These are phyloP conservation scores for Monilinia aucupariae DNA, from an alignment of 2,329 filamentous ascomycete species.

Conservation along the genomic window DNA sequence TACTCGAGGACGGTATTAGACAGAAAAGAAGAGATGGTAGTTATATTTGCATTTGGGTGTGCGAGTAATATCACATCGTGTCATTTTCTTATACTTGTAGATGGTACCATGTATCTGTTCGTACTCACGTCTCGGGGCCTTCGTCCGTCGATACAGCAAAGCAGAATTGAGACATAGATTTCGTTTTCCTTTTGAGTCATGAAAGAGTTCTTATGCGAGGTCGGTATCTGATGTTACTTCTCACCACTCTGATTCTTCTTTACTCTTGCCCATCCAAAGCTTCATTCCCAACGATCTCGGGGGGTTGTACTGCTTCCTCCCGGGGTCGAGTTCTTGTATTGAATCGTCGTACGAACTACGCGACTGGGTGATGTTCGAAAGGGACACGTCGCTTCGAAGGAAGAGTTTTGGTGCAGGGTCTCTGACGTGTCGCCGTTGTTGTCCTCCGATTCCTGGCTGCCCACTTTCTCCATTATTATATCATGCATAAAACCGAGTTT, in stretches of 20 bases:
- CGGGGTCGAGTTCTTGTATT: too few relatives aligned
- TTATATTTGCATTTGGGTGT: too few relatives aligned
- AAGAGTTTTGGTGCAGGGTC: background rate
- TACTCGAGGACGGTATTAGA: too few relatives aligned
- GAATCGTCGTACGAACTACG: too few relatives aligned
- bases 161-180: background rate
- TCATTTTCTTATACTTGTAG: background rate
- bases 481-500: slow-evolving; percentile 9
- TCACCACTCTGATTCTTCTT: background rate
- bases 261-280: background rate
- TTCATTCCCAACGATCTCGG: background rate
- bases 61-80: too few relatives aligned
- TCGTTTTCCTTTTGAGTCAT: background rate
- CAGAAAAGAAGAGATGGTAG: too few relatives aligned
- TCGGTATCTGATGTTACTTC: background rate
- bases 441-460: slow-evolving; percentile 4
- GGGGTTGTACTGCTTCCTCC: background rate
- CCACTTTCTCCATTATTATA: slow-evolving; percentile 13
- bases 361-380: background rate
- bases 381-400: slow-evolving; percentile 3
- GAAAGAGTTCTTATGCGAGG: background rate
- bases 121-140: background rate
- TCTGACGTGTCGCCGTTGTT: slow-evolving; percentile 13
- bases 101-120: background rate
- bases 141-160: background rate